phyloP scores from a whole-genome alignment of 2,329 filamentous ascomycete genomes.

The Aspergillus tamarii region DNA sequence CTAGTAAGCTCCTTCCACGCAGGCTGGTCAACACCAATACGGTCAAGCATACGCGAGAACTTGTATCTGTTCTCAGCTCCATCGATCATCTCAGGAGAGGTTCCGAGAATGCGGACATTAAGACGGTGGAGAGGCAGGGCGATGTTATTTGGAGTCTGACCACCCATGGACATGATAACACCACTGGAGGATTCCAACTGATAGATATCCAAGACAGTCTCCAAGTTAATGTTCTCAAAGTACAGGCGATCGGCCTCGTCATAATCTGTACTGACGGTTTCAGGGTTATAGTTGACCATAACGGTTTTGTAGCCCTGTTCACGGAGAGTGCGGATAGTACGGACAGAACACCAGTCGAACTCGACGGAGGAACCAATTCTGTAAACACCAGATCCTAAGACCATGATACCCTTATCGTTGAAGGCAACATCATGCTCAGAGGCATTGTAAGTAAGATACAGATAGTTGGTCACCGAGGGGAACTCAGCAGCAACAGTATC shows the following conservation, averaged over 20 bases:
- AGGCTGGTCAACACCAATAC: constrained; percentile 92
- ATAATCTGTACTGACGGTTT: constrained; percentile 88
- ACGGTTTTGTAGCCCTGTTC: constrained; percentile 87
- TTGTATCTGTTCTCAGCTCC: constrained; percentile 97
- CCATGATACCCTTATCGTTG: constrained; percentile 91
- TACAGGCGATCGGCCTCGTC: constrained; percentile 94
- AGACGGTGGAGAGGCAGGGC: constrained; percentile 84
- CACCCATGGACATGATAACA: constrained; percentile 93
- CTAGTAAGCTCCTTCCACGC: constrained; percentile 98
- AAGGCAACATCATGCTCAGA: constrained; percentile 82
- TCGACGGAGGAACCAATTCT: constrained; percentile 97
- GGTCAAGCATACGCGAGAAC: constrained; percentile 96
- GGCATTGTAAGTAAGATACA: constrained; percentile 95
- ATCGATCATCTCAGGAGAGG: constrained; percentile 98
- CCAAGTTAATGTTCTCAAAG: constrained; percentile 92
- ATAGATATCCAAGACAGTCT: constrained; percentile 92
- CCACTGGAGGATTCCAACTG: constrained; percentile 80
- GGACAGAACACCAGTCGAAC: constrained; percentile 98
- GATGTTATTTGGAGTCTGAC: constrained; percentile 97
- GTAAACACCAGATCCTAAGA: constrained; percentile 93
- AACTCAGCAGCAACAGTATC: constrained; percentile 98
- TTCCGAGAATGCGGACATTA: constrained; percentile 90
- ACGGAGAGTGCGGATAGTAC: constrained; percentile 87
- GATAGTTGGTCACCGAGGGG: constrained; percentile 90
- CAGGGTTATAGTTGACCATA: constrained; percentile 94